A percentile compares a stretch with the other conserved stretches of the same genome.
phyloP scores from a whole-genome alignment of 768 basidiomycete species.

The Boletus pseudopeckii region DNA sequence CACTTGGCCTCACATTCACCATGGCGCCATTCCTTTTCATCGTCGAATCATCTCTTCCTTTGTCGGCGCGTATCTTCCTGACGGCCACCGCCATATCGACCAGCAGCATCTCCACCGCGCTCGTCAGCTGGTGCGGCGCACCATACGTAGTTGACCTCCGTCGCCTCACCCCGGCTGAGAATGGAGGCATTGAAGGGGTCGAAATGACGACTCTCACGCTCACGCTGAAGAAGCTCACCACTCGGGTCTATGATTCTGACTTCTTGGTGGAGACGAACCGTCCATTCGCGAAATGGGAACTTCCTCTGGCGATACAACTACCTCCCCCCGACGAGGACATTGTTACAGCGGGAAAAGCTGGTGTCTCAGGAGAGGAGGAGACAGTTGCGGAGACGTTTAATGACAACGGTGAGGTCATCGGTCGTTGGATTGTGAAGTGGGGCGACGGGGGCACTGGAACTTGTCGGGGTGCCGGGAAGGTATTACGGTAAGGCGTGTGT shows the following conservation, averaged over 20 bases:
- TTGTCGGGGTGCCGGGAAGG: constrained; percentile 60
- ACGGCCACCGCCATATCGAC: constrained; percentile 69
- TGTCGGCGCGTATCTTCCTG: constrained; percentile 62
- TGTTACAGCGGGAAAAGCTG: constrained; percentile 28
- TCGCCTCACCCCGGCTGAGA: constrained; percentile 43
- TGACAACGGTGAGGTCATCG: constrained; percentile 54
- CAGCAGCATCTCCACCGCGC: constrained; percentile 67
- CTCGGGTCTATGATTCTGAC: constrained; percentile 70
- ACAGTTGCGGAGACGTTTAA: constrained; percentile 77
- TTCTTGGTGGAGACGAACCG: constrained; percentile 66
- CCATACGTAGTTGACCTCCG: constrained; percentile 72
- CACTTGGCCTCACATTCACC: constrained; percentile 62
- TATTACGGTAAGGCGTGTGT: constrained; percentile 56
- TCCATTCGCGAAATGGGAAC: constrained; percentile 80
- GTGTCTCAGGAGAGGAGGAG: constrained; percentile 55
- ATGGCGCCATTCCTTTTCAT: constrained; percentile 81
- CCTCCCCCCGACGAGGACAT: constrained; percentile 36
- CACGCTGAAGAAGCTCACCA: constrained; percentile 54
- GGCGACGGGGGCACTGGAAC: constrained; percentile 58
- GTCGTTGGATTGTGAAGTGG: constrained; percentile 81
- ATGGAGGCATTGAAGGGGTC: constrained; percentile 48
- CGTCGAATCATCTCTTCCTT: constrained; percentile 73
- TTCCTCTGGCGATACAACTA: constrained; percentile 52
- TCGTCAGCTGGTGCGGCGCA: constrained; percentile 67
- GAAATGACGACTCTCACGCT: constrained; percentile 71